Evolutionary conservation across 768 basidiomycete species (phyloP).

Genomic region (Termitomyces sp.): DNA sequence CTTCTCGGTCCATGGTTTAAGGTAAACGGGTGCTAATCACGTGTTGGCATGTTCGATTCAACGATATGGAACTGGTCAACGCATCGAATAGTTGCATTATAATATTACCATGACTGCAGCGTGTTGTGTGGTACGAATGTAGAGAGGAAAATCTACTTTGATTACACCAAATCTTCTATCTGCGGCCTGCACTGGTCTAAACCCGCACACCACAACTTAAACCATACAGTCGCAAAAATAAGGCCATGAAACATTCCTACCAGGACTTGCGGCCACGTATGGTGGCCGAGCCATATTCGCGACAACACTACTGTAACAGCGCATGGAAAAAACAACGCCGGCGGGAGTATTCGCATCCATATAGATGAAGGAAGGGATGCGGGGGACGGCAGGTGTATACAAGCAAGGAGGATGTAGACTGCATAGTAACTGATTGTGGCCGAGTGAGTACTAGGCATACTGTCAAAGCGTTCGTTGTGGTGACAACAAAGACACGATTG

Average conservation of each 20-base stretch:
- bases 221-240: slow-evolving; percentile 50
- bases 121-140: not conserved
- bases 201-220: slow-evolving; percentile 44
- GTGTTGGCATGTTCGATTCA: not conserved
- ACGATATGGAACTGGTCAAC: no score
- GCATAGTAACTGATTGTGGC: slow-evolving; percentile 63
- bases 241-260: slow-evolving; percentile 56
- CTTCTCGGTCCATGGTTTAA: slow-evolving; percentile 56
- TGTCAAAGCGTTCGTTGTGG: slow-evolving; percentile 19
- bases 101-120: no score
- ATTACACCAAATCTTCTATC: slow-evolving; percentile 5
- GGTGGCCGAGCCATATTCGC: slow-evolving; percentile 72
- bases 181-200: slow-evolving; percentile 14
- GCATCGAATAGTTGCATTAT: no score
- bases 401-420: slow-evolving; percentile 54
- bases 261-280: slow-evolving; percentile 64
- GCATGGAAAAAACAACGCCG: slow-evolving; percentile 49
- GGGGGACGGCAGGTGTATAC: slow-evolving; percentile 55
- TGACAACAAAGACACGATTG: not conserved
- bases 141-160: not conserved
- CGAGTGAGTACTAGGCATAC: slow-evolving; percentile 85
- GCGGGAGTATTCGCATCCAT: slow-evolving; percentile 36
- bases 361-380: slow-evolving; percentile 38
- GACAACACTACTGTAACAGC: slow-evolving; percentile 53
- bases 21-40: slow-evolving; percentile 7